Conservation (phyloP, 2,329 filamentous ascomycete genomes). For the Pestalotiopsis sp. region DNA sequence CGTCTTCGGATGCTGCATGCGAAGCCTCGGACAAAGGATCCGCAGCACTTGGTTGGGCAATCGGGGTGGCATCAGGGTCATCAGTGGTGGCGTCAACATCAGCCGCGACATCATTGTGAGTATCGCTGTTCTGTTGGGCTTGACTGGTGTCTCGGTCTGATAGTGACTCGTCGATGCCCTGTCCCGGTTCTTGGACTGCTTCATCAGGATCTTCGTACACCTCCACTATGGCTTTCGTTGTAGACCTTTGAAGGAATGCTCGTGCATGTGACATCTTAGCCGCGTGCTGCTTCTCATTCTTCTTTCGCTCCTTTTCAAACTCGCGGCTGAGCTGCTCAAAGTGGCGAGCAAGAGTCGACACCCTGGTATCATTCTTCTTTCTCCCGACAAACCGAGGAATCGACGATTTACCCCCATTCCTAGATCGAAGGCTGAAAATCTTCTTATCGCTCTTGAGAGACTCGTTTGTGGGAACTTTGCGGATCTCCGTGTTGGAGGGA, state of each 20-base stretch:
- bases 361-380: slow-evolving; percentile 72
- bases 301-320: slow-evolving; percentile 91
- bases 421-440: slow-evolving; percentile 64
- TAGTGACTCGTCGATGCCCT: slow-evolving; percentile 64
- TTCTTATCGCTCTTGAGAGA: slow-evolving; percentile 69
- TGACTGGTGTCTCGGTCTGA: slow-evolving; percentile 29
- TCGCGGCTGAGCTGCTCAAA: slow-evolving; percentile 97
- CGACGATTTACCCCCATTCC: slow-evolving; percentile 68
- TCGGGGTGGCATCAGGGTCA: slow-evolving; percentile 3
- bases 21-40: neutral
- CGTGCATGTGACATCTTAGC: slow-evolving; percentile 76
- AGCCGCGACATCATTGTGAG: neutral
- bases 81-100: neutral
- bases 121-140: slow-evolving; percentile 12
- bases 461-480: slow-evolving; percentile 39
- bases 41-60: neutral
- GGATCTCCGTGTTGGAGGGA: slow-evolving; percentile 32
- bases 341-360: slow-evolving; percentile 90
- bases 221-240: slow-evolving; percentile 94
- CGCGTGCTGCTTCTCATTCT: slow-evolving; percentile 80
- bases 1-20: slow-evolving; percentile 30
- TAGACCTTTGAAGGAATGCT: slow-evolving; percentile 81
- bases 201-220: slow-evolving; percentile 94
- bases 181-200: slow-evolving; percentile 80
- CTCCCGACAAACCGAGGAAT: slow-evolving; percentile 87